Base-by-base conservation (phyloP, 371 early-diverging fungal species). In the Rhizopus microsporus region DNA sequence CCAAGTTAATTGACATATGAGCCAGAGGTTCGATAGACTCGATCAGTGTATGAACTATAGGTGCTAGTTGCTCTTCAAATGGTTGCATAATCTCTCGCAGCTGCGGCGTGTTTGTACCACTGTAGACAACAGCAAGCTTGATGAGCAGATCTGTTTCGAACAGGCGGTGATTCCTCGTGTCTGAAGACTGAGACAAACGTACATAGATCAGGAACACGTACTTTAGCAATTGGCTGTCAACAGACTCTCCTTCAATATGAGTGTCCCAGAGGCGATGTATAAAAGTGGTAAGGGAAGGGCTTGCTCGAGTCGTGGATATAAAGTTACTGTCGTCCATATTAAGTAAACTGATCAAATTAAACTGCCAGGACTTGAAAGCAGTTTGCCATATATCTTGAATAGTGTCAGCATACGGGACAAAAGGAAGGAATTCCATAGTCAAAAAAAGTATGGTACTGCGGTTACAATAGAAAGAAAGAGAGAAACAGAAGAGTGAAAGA, bases 81-180 rank as follows among this genome's bases (percentile, higher is more conserved):
- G 57, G 17, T 40, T 59, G 51, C 9, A 81, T 63, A 29, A 77
- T 59, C n/a, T 51, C 60, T 44, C 74, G 68, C 15, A 75, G 68
- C 30, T 62, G 53, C 7, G 47, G 53, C 3, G 61, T 56, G 52
- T 83, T 81, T 0, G 78, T 68, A 39, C 63, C 63, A 32, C 68
- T 60, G 57, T 78, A 83, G 7, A 76, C 71, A 7, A 70, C 62
- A 9, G 74, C 73, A 23, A 80, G 61, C 43, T 72, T 72, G 54
- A 73, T 47, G 15, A 78, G 63, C 5, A 68, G 67, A 16, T 74
- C 67, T 1, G 72, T 67, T 2, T 74, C 67, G 29, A 75, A 51
- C 7, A 75, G 34, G 7, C 17, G 38, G 42, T 42, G 42, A 15
- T 42, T 42, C 15, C 6, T 15, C 2, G 38, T 38, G 30, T 15